phyloP scores from a whole-genome alignment of 2,329 filamentous ascomycete genomes.

The Aspergillus chevalieri region DNA sequence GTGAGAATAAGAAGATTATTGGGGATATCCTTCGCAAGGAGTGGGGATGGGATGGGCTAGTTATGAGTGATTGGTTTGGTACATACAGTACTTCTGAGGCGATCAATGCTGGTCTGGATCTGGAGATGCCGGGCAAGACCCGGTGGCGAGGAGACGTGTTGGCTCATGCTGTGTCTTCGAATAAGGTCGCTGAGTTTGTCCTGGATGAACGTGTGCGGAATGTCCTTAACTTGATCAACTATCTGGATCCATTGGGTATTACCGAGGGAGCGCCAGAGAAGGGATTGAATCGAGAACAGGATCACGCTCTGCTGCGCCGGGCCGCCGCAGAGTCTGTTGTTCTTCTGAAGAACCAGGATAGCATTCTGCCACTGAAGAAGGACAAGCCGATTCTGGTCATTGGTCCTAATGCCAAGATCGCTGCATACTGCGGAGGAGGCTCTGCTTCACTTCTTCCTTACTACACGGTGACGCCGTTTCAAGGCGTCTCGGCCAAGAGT shows the following conservation, averaged over 20 bases:
- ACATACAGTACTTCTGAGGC: conserved; percentile 42
- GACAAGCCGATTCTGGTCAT: conserved; percentile 47
- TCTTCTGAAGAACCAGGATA: conserved; percentile 65
- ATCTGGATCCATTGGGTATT: conserved; percentile 49
- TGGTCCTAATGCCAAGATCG: conserved; percentile 48
- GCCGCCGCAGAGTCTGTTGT: conserved; percentile 66
- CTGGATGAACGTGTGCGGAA: conserved; percentile 55
- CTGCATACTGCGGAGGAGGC: conserved; percentile 55
- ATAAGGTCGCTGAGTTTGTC: conserved; percentile 51
- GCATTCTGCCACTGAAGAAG: conserved; percentile 52
- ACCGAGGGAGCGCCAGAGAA: conserved; percentile 51
- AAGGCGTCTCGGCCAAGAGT: conserved; percentile 36
- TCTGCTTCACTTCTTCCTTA: conserved; percentile 51
- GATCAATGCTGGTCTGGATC: conserved; percentile 41
- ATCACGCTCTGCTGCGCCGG: conserved; percentile 57
- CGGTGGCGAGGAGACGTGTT: conserved; percentile 37
- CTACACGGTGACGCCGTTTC: conserved; percentile 40
- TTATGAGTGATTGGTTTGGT: conserved; percentile 46
- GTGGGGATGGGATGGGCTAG: conserved; percentile 42
- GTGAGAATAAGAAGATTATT: conserved; percentile 37
- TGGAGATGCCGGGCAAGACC: conserved; percentile 45
- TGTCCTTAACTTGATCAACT: conserved; percentile 56
- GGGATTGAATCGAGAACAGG: conserved; percentile 54
- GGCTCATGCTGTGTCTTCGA: conserved; percentile 44
- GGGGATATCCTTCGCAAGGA: conserved; percentile 41